phyloP scores from a whole-genome alignment of 139 green algal species.

The Dunaliella sp. region DNA sequence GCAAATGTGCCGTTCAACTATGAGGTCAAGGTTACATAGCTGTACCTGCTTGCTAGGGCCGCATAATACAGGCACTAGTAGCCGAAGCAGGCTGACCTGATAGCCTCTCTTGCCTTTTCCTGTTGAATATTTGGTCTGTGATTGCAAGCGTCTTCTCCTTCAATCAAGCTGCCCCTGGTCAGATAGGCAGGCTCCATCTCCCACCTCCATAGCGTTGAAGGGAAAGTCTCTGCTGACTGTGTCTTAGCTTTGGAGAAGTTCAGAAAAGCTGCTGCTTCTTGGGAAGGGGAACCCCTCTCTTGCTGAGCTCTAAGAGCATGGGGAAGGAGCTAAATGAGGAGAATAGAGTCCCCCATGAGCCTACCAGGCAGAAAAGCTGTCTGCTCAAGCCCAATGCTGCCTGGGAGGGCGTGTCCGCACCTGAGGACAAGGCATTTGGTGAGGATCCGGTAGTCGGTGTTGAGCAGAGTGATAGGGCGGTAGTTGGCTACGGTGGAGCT shows the following conservation, averaged over 20 bases:
- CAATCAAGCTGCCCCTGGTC: too few relatives aligned
- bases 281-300: neutral
- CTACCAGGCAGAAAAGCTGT: conserved; percentile 29
- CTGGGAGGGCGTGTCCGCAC: neutral
- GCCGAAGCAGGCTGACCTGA: too few relatives aligned
- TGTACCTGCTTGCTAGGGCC: too few relatives aligned
- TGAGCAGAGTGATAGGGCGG: conserved; percentile 36
- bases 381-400: conserved; percentile 27
- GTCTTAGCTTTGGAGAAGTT: conserved; percentile 31
- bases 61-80: too few relatives aligned
- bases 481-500: conserved; percentile 33
- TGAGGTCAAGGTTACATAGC: too few relatives aligned
- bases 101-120: too few relatives aligned
- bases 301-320: neutral
- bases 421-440: conserved; percentile 22
- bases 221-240: conserved; percentile 25
- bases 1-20: too few relatives aligned
- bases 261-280: conserved; percentile 2
- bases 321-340: conserved; percentile 22
- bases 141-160: too few relatives aligned
- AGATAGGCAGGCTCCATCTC: too few relatives aligned
- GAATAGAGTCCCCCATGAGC: conserved; percentile 31
- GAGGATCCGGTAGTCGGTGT: conserved; percentile 31
- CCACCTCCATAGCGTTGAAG: too few relatives aligned
- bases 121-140: too few relatives aligned